Base-by-base conservation (phyloP, 257 asterid species). In the Solanum dulcamara region DNA sequence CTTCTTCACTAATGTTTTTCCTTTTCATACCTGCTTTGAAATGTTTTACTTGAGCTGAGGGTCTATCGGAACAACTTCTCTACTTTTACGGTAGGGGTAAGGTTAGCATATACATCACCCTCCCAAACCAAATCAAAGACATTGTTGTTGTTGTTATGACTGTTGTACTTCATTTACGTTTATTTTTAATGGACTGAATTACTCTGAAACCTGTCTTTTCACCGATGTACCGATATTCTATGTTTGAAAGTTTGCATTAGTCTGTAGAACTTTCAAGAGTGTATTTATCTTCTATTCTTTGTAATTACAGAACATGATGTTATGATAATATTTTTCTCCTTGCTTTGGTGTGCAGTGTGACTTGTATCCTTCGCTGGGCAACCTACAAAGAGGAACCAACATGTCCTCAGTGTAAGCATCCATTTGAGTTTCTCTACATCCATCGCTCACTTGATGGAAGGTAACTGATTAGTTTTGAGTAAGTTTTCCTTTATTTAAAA, bases 381-480 rank as follows among this genome's bases (percentile, higher is more conserved):
- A 87, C 98, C 37, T 92, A 90, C 93, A 95, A 96, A 86, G 92
- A 89, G 66, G 95, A 95, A 70, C 93, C 95, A 18, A 93, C 94
- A 9, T 95, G 98, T 85, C 99, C 99, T 33, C 98, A 95, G 88
- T 96, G 99, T 87, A 96, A 96, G 86, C 86, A 87, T 80, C 98
- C 96, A 42, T 96, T 96, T 80, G 90, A 92, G 90, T 94, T 90
- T 88, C 97, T 96, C 46, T 89, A 93, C 86, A 84, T 96, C 89
- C 97, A 92, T 80, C 99, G 98, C 14, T 87, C 94, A 35, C 98
- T 95, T 86, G 98, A 96, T 89, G 99, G 99, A 81, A 94, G 98
- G 99, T 95, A 92, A 74, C 64, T 79, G 24, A 48, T 48, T 28
- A 48, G 40, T 28, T 79, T 79, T 48, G 44, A 79, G 30, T 48